Base-by-base conservation (phyloP, 345 rosid genomes). In the Eucalyptus shirleyi region DNA sequence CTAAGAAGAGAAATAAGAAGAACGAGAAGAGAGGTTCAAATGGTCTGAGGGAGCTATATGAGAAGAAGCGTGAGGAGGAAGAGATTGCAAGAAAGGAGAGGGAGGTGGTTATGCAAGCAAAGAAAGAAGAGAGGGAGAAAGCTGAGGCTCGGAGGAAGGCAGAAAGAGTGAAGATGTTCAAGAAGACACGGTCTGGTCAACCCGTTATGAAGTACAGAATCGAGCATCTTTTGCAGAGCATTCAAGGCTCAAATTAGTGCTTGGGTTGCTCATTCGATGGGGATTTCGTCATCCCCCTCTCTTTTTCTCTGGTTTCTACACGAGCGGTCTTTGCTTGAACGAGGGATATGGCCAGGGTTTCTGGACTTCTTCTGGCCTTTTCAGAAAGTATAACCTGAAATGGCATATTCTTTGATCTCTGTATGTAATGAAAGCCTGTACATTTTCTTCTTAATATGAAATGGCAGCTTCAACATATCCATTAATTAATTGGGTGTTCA, bases 201-300 rank as follows among this genome's bases (percentile, higher is more conserved):
- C 99, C 98, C 53, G 94, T 97, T 6, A 97, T 97, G 98, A 96
- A 98, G 92, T 96, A 97, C 90, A 93, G 97, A 92, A 96, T 97
- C 14, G 96, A 98, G 92, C 95, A 94, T 91, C 97, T 97, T 91
- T 92, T 96, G 92, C 97, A 95, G 92, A 90, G 94, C 8, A 92
- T 98, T 89, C 95, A 95, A 91, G 93, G 93, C 92, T 92, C 96
- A 32, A 89, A 21, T n/a, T 50, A 86, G 88, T 77, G 47, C 28
- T 77, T 40, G 47, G 85, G 47, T 77, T 77, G 85, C 30, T 77
- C 47, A 11, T 77, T 77, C 85, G 6, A 11, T 21, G 85, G 47
- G 85, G 28, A 77, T 42, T 77, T 77, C 2, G 3, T 40, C 30
- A 40, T 11, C 30, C 47, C 47, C 85, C 17, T 77, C 83, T 77